Percentiles rank a stretch among this genome's conserved stretches.
phyloP scores from a whole-genome alignment of 768 basidiomycete genomes.

The Tulasnella sp. region DNA sequence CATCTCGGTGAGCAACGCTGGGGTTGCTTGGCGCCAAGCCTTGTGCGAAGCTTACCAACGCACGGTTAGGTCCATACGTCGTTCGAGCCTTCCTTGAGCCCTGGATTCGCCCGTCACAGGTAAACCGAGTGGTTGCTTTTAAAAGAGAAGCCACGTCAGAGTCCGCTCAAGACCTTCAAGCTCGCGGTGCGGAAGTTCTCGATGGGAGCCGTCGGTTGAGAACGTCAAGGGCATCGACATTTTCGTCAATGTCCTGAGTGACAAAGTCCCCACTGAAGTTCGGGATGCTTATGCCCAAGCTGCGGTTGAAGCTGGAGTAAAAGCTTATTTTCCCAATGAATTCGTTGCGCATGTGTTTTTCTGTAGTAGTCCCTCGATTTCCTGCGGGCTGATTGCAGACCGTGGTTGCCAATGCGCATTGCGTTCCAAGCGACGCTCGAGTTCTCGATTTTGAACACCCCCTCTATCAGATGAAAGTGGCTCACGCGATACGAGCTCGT shows the following conservation, averaged over 20 bases:
- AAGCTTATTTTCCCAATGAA: conserved; percentile 15
- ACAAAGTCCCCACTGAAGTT: background rate
- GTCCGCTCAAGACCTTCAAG: background rate
- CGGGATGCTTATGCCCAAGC: background rate
- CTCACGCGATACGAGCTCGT: background rate
- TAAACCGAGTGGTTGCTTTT: background rate
- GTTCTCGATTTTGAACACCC: background rate
- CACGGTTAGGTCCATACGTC: background rate
- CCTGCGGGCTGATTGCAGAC: background rate
- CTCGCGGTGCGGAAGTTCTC: background rate
- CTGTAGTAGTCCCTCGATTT: background rate
- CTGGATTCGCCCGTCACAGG: background rate
- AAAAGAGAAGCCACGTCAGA: background rate
- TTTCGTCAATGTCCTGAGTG: background rate
- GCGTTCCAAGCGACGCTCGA: too few species aligned
- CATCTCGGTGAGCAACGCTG: background rate
- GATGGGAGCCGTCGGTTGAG: background rate
- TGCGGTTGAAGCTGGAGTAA: background rate
- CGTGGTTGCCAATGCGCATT: too few species aligned
- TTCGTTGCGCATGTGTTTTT: background rate
- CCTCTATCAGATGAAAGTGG: background rate
- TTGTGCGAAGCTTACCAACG: background rate
- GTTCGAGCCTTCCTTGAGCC: conserved; percentile 9
- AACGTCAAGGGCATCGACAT: background rate
- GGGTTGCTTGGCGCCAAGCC: background rate